A percentile compares a stretch with the other conserved stretches of the same genome.
phyloP scores from a whole-genome alignment of 768 basidiomycete genomes.

The Tylopilus rubrobrunneus region DNA sequence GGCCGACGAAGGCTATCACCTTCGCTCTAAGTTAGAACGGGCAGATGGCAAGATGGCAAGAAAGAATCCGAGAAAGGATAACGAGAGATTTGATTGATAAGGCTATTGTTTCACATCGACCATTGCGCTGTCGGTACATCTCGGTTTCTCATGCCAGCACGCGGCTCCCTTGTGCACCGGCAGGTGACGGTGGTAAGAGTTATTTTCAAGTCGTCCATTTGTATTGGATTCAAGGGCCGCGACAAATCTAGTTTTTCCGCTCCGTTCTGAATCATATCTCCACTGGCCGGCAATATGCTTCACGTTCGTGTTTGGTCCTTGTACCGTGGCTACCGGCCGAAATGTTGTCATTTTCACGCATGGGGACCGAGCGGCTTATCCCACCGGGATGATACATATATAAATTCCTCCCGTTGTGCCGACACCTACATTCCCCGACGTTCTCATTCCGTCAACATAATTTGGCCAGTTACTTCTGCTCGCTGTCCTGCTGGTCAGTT shows the following conservation, averaged over 20 bases:
- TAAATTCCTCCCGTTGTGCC: constrained; percentile 16
- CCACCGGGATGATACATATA: constrained; percentile 30
- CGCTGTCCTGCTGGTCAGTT: constrained; percentile 2
- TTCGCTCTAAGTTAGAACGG: constrained; percentile 17
- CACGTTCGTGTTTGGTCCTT: constrained; percentile 13
- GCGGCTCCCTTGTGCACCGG: background rate
- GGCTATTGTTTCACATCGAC: constrained; percentile 15
- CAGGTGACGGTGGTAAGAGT: background rate
- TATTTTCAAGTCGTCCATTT: constrained; percentile 3
- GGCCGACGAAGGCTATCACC: constrained; percentile 25
- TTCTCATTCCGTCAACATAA: constrained; percentile 10
- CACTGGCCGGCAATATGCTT: background rate
- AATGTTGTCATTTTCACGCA: constrained; percentile 17
- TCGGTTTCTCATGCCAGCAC: constrained; percentile 19
- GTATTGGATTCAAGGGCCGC: constrained; percentile 5
- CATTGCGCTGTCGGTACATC: constrained; percentile 15
- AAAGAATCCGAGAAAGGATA: constrained; percentile 14
- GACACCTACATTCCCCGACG: constrained; percentile 14
- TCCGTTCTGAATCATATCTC: constrained; percentile 12
- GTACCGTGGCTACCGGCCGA: constrained; percentile 22
- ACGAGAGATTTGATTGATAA: background rate
- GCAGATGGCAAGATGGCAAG: constrained; percentile 5
- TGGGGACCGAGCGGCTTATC: constrained; percentile 16
- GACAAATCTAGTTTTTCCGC: constrained; percentile 14
- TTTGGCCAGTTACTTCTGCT: background rate